These are phyloP conservation scores for Aspergillus neoniger DNA, from an alignment of 2,329 filamentous ascomycete species.

Conservation along the genomic window DNA sequence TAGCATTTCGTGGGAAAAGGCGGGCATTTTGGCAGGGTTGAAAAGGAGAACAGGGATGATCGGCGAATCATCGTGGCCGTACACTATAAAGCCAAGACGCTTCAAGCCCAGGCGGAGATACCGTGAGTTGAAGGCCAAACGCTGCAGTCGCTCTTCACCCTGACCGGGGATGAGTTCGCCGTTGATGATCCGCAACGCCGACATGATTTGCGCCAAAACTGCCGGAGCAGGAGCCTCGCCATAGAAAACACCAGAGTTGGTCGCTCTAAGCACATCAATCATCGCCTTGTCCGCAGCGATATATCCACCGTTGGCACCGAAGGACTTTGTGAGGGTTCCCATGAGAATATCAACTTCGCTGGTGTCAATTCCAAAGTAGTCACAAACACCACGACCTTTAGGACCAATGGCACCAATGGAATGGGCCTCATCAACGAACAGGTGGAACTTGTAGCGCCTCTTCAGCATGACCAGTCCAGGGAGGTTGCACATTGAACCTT, in stretches of 20 bases:
- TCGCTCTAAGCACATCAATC: constrained; percentile 85
- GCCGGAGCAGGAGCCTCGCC: constrained; percentile 86
- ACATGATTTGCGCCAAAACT: constrained; percentile 86
- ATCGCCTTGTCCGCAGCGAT: constrained; percentile 85
- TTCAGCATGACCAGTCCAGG: constrained; percentile 84
- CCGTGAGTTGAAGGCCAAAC: constrained; percentile 95
- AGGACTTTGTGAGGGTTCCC: constrained; percentile 98
- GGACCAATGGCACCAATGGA: constrained; percentile 92
- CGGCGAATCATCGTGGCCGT: constrained; percentile 95
- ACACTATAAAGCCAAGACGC: constrained; percentile 93
- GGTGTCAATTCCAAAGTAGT: constrained; percentile 92
- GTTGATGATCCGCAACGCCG: constrained; percentile 82
- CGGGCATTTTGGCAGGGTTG: constrained; percentile 98
- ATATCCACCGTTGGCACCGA: constrained; percentile 96
- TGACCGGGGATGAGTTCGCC: constrained; percentile 87
- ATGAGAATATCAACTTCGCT: constrained; percentile 90
- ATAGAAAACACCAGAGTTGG: constrained; percentile 82
- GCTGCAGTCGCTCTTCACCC: constrained; percentile 91
- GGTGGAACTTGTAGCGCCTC: constrained; percentile 93
- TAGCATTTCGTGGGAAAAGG: constrained; percentile 98
- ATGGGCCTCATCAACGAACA: constrained; percentile 96
- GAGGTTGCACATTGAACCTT: constrained; percentile 98
- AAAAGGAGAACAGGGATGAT: constrained; percentile 95
- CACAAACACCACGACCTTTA: constrained; percentile 86
- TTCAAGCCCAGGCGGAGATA: constrained; percentile 98